Conservation (phyloP, 345 rosid genomes). For the Linum trigynum region DNA sequence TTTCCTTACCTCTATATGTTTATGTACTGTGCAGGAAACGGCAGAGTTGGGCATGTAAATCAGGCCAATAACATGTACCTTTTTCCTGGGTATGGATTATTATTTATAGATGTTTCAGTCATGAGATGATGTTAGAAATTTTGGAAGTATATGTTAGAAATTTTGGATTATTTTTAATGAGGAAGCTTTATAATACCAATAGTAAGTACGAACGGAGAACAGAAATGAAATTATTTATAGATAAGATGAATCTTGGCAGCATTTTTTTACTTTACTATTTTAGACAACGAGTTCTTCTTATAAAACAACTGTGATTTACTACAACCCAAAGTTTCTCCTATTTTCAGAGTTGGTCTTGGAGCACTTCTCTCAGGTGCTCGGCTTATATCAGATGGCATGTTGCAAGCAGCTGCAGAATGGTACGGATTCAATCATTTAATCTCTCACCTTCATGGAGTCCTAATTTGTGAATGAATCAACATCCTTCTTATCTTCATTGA, state of each 20-base stretch:
- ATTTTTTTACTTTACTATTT: no score
- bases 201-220: no score
- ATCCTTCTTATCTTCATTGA: neutral
- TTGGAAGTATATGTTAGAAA: neutral
- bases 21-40: slow-evolving; percentile 50
- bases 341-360: slow-evolving; percentile 81
- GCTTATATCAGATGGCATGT: slow-evolving; percentile 72
- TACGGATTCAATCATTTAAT: slow-evolving; percentile 17
- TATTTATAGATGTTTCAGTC: neutral
- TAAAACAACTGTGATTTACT: neutral
- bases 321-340: neutral
- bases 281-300: no score
- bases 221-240: no score
- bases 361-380: slow-evolving; percentile 77
- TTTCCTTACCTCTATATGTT: slow-evolving; percentile 6
- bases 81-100: slow-evolving; percentile 78
- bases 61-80: slow-evolving; percentile 99
- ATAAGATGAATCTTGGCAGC: no score
- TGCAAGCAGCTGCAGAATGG: slow-evolving; percentile 93
- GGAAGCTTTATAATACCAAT: no score
- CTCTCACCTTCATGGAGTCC: neutral
- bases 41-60: slow-evolving; percentile 83
- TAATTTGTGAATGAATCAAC: neutral
- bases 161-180: neutral
- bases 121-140: no score